Base-by-base conservation (phyloP, 495 filamentous ascomycete species). In the Neurospora sp. region DNA sequence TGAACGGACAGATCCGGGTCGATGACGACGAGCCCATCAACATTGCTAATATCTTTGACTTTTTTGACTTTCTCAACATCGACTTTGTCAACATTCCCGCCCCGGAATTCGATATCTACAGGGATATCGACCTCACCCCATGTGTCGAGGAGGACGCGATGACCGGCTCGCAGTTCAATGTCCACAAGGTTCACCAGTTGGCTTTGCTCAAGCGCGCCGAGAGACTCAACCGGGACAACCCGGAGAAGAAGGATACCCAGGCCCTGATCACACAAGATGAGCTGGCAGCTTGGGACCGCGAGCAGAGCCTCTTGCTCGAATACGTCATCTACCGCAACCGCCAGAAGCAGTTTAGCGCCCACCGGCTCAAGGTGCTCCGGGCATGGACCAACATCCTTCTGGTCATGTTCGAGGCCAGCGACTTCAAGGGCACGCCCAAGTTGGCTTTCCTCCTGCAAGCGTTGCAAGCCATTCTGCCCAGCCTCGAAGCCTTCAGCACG, bases 41-140 rank as follows among this genome's bases (percentile, higher is more conserved):
- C 16, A 91, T 92, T 68, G 86, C 90, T 5, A 92, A 90, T 7
- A 86, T 98, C 16, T 96, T 98, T 80, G 96, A 98, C 74, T 87
- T 98, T 27, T 94, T 97, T 72, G 96, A 98, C 81, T 97, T 98
- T 72, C 85, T 94, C 39, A 90, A 94, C 71, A 80, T 93, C 9
- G 89, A 94, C 53, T 84, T 89, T 53, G 70, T 83, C 3, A 74
- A 84, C 44, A 77, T 86, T 41, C 71, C 81, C 11, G 71, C 76
- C 3, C 90, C 92, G 9, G 72, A 83, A 14, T 81, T 89, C 22
- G 78, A 79, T 11, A 83, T 87, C 44, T 90, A 94, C 70, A 78
- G 83, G 18, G 87, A 89, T 48, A 76, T 95, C 42, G 87, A 91
- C 72, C 77, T 95, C 59, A 81, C 85, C 5, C 77, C 89, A 9